These are phyloP conservation scores for Arachis monticola DNA, from an alignment of 331 rosid species.

Conservation along the genomic window DNA sequence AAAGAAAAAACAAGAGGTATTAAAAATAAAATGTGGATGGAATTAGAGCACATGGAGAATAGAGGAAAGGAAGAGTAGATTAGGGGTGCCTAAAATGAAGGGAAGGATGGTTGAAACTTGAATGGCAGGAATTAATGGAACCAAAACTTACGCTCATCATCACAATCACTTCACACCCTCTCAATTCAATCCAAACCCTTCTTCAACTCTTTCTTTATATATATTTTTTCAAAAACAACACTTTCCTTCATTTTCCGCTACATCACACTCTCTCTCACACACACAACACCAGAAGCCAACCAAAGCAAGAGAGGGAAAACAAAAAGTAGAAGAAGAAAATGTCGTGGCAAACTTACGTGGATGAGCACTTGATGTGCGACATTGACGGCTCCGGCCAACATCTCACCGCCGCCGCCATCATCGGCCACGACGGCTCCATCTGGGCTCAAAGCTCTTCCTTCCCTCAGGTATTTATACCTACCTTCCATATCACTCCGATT, in stretches of 20 bases:
- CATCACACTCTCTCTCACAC: no score
- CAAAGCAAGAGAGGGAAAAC: neutral
- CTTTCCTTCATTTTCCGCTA: neutral
- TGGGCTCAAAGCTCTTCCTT: conserved; percentile 94
- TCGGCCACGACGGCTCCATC: conserved; percentile 79
- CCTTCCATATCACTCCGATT: no score
- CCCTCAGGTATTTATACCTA: conserved; percentile 63
- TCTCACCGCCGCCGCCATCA: conserved; percentile 76
- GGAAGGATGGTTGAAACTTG: neutral
- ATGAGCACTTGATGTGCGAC: conserved; percentile 97
- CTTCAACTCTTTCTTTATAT: neutral
- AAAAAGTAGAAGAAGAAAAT: conserved; percentile 35
- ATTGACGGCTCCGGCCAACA: conserved; percentile 82
- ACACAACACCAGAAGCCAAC: neutral
- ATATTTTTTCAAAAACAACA: neutral
- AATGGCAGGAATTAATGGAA: neutral
- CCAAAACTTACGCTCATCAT: neutral
- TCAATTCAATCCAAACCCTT: neutral
- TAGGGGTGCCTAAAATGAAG: neutral
- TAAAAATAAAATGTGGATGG: neutral
- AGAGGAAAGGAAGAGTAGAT: neutral
- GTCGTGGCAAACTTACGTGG: conserved; percentile 98
- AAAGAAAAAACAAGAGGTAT: neutral
- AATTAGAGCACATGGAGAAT: neutral
- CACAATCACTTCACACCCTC: neutral